Conservation (phyloP, 1,284 basidiomycete species). For the Blastosporella zonata region DNA sequence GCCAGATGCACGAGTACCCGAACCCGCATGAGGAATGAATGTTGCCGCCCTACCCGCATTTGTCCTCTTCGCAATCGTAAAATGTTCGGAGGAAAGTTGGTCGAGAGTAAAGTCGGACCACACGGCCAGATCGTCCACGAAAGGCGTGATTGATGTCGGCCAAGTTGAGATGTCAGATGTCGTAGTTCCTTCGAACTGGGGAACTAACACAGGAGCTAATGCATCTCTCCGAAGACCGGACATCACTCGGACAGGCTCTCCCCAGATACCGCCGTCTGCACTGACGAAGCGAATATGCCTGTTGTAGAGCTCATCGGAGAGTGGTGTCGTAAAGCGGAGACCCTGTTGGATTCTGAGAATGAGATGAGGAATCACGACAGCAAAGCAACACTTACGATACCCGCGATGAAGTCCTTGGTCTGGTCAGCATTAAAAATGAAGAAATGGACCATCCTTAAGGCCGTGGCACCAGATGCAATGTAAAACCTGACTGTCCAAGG, state of each 20-base stretch:
- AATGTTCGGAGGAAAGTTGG: conserved; percentile 33
- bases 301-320: conserved; percentile 37
- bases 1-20: conserved; percentile 35
- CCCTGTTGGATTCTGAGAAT: conserved; percentile 23
- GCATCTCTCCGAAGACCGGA: conserved; percentile 41
- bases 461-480: conserved; percentile 34
- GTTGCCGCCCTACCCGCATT: conserved; percentile 29
- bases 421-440: conserved; percentile 43
- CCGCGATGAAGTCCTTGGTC: conserved; percentile 40
- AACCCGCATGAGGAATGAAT: conserved; percentile 35
- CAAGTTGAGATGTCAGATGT: conserved; percentile 36
- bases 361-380: not conserved
- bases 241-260: conserved; percentile 36
- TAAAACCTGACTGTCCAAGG: conserved; percentile 40
- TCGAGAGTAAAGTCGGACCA: conserved; percentile 40
- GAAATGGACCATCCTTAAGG: conserved; percentile 37
- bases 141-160: conserved; percentile 35
- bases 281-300: conserved; percentile 38
- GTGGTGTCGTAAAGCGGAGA: conserved; percentile 33
- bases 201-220: conserved; percentile 35
- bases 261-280: conserved; percentile 38
- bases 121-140: conserved; percentile 31
- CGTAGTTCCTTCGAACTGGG: conserved; percentile 38
- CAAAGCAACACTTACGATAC: conserved; percentile 27
- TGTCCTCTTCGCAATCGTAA: conserved; percentile 35